Conservation (phyloP, 2,329 filamentous ascomycete genomes). For the Colletotrichum noveboracense region DNA sequence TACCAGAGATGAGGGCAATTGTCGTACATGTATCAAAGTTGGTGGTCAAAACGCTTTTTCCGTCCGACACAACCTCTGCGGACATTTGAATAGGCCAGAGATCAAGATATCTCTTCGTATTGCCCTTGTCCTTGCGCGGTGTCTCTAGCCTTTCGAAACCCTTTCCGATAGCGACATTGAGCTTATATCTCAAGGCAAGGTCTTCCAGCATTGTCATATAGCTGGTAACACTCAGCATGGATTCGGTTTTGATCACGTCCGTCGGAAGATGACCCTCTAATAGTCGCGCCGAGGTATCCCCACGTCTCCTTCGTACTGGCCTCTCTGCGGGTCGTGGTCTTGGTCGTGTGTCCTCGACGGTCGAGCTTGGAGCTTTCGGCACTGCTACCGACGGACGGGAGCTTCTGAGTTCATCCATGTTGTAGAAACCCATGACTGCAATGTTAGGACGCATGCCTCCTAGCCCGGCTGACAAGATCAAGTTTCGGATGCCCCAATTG, state of each 20-base stretch:
- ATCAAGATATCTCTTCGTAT: constrained; percentile 81
- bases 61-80: constrained; percentile 74
- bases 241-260: constrained; percentile 71
- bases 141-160: constrained; percentile 80
- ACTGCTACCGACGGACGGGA: constrained; percentile 62
- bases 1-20: not conserved
- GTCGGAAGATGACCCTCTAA: constrained; percentile 69
- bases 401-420: constrained; percentile 75
- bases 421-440: constrained; percentile 80
- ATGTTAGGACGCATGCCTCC: constrained; percentile 92
- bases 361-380: constrained; percentile 50
- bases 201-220: constrained; percentile 88
- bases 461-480: constrained; percentile 80
- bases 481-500: constrained; percentile 84
- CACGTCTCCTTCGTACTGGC: constrained; percentile 42
- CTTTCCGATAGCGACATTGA: constrained; percentile 85
- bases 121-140: constrained; percentile 62
- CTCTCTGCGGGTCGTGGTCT: constrained; percentile 36
- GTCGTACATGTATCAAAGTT: constrained; percentile 87
- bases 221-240: constrained; percentile 70
- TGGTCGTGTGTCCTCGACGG: constrained; percentile 35
- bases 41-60: constrained; percentile 75
- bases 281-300: constrained; percentile 60
- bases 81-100: constrained; percentile 96
- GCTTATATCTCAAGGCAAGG: constrained; percentile 75